A percentile compares a stretch with the other conserved stretches of the same genome.
Evolutionary conservation across 108 stramenopile species (phyloP).

Genomic region (Fistulifera pelliculosa): DNA sequence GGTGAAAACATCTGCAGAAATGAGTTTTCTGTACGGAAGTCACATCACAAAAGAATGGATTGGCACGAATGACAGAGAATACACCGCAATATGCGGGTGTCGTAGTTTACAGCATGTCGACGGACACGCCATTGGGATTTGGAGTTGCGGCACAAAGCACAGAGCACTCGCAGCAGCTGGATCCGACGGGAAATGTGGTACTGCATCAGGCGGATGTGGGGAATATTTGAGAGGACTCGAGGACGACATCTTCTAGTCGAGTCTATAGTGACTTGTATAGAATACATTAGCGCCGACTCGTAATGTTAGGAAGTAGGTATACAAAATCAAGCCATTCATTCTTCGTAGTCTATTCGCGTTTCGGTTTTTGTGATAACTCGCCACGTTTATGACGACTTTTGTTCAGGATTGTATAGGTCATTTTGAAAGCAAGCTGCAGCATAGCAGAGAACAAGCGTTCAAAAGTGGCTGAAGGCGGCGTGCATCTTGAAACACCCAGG

Average conservation of each 20-base stretch:
- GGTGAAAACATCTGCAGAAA: constrained; percentile 97
- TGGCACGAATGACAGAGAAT: constrained; percentile 93
- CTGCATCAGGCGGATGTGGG: constrained; percentile 98
- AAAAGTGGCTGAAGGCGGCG: too few species aligned
- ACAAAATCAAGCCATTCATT: too few species aligned
- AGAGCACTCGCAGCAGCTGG: constrained; percentile 85
- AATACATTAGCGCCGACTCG: too few species aligned
- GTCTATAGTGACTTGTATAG: too few species aligned
- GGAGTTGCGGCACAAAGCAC: constrained; percentile 96
- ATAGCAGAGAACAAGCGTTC: too few species aligned
- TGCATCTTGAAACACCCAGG: too few species aligned
- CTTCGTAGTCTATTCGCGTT: not conserved
- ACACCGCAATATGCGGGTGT: constrained; percentile 97
- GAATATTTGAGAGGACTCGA: constrained; percentile 95
- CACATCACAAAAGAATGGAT: constrained; percentile 91
- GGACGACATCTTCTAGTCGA: constrained; percentile 84
- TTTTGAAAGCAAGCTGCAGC: too few species aligned
- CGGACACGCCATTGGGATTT: constrained; percentile 93
- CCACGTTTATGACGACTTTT: too few species aligned
- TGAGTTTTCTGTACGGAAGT: constrained; percentile 98
- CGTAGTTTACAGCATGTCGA: constrained; percentile 89
- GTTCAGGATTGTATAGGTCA: too few species aligned
- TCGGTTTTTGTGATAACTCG: too few species aligned
- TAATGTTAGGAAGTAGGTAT: too few species aligned
- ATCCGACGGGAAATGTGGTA: constrained; percentile 93